These are phyloP conservation scores for Spirogloea muscicola DNA, from an alignment of 139 green algal genomes.

Conservation along the genomic window DNA sequence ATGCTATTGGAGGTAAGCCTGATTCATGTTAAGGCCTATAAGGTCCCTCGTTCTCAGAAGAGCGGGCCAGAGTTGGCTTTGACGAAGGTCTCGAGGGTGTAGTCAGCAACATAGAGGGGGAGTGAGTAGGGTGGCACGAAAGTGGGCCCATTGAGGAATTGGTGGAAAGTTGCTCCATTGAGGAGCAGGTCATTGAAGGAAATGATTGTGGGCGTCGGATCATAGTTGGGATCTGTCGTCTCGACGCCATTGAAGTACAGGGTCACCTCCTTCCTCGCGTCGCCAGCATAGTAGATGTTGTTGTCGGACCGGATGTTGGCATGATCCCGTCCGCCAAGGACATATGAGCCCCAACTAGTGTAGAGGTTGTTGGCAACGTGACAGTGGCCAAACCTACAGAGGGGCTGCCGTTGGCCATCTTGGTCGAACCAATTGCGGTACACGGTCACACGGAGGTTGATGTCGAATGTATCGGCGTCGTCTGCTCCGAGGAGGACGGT, in stretches of 20 bases:
- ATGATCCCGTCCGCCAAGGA: not conserved
- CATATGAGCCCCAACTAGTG: not conserved
- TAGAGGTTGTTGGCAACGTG: slow-evolving; percentile 8
- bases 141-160: slow-evolving; percentile 4
- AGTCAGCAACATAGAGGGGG: not conserved
- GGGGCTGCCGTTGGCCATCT: not conserved
- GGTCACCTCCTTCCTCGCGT: not conserved
- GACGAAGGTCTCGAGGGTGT: not conserved
- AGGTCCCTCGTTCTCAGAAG: no score
- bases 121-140: slow-evolving; percentile 6
- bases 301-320: slow-evolving; percentile 2
- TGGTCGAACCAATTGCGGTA: slow-evolving; percentile 2
- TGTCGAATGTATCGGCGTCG: not conserved
- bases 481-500: not conserved
- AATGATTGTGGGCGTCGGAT: not conserved
- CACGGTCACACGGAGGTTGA: not conserved
- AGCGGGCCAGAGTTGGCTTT: slow-evolving; percentile 3
- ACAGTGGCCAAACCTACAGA: not conserved
- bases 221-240: not conserved
- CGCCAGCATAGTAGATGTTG: not conserved
- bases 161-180: slow-evolving; percentile 1
- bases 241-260: not conserved
- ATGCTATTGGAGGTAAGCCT: no score
- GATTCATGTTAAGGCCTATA: no score
- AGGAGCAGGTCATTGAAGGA: slow-evolving; percentile 3